Conservation (phyloP, 2,329 filamentous ascomycete species). For the Apiospora malaysiana region DNA sequence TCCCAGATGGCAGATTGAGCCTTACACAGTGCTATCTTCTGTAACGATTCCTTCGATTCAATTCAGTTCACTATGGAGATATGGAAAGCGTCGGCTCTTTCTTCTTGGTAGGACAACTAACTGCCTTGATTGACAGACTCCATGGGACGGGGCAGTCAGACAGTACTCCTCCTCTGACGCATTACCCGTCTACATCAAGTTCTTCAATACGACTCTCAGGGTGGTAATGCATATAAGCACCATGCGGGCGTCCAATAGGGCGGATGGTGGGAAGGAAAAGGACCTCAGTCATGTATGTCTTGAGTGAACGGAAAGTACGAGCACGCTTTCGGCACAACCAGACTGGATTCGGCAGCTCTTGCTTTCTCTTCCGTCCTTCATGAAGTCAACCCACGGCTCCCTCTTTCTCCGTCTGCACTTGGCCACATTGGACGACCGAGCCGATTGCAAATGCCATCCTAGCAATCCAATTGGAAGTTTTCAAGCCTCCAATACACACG, state of each 20-base stretch:
- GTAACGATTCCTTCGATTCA: not conserved
- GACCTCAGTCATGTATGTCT: not conserved
- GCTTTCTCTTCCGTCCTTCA: not conserved
- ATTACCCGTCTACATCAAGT: not conserved
- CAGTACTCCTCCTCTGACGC: not conserved
- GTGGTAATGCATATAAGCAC: not conserved
- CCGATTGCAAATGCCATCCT: not conserved
- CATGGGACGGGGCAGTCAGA: not conserved
- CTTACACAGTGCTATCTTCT: constrained; percentile 13
- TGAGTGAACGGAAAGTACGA: not conserved
- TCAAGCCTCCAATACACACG: not conserved
- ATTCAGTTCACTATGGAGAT: not conserved
- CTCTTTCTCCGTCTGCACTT: not conserved
- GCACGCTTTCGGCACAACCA: not conserved
- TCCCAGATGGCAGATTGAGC: too few species aligned
- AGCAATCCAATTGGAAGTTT: not conserved
- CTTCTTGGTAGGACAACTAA: not conserved
- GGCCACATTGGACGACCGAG: not conserved
- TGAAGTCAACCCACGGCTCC: not conserved
- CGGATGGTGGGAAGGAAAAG: not conserved
- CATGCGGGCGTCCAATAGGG: not conserved
- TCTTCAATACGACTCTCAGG: constrained; percentile 8
- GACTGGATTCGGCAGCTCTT: not conserved
- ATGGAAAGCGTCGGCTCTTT: not conserved
- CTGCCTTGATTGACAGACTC: not conserved